A percentile compares a stretch with the other conserved stretches of the same genome.
phyloP scores from a whole-genome alignment of 805 yeast species.

The Candida hispaniensis region DNA sequence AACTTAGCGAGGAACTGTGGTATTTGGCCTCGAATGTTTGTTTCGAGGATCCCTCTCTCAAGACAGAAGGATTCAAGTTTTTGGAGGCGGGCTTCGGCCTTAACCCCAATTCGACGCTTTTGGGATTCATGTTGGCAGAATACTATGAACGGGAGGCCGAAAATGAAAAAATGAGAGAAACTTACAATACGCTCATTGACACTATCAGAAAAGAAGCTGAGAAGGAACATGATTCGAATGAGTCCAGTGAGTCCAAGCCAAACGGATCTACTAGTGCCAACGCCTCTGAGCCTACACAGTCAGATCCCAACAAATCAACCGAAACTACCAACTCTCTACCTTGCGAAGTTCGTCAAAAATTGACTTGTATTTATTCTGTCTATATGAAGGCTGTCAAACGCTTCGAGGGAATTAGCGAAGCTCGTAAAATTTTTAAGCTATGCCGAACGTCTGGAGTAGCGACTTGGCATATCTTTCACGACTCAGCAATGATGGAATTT shows the following conservation, averaged over 20 bases:
- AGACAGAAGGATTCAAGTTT: constrained; percentile 32
- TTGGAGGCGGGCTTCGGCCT: constrained; percentile 46
- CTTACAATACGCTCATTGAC: constrained; percentile 43
- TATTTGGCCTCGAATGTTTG: constrained; percentile 41
- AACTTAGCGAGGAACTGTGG: constrained; percentile 70
- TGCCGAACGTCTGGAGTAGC: constrained; percentile 53
- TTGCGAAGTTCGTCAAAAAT: constrained; percentile 7
- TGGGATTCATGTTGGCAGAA: constrained; percentile 61
- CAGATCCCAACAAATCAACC: too few relatives aligned
- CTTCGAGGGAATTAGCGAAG: constrained; percentile 53
- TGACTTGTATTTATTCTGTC: constrained; percentile 42
- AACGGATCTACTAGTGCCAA: too few relatives aligned
- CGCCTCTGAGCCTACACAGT: too few relatives aligned
- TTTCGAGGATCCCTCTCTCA: constrained; percentile 29
- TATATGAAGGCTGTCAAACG: constrained; percentile 67
- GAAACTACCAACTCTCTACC: too few relatives aligned
- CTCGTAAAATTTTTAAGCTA: constrained; percentile 58
- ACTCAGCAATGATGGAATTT: constrained; percentile 73
- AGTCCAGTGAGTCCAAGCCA: constrained; percentile 17
- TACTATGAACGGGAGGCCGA: constrained; percentile 50
- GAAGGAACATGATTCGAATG: constrained; percentile 16
- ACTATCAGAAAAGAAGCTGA: constrained; percentile 34
- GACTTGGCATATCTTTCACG: constrained; percentile 68
- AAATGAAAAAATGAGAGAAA: constrained; percentile 38
- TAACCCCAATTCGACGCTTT: constrained; percentile 59